Base-by-base conservation (phyloP, 768 basidiomycete genomes). In the Omphalotus guepiniiformis region DNA sequence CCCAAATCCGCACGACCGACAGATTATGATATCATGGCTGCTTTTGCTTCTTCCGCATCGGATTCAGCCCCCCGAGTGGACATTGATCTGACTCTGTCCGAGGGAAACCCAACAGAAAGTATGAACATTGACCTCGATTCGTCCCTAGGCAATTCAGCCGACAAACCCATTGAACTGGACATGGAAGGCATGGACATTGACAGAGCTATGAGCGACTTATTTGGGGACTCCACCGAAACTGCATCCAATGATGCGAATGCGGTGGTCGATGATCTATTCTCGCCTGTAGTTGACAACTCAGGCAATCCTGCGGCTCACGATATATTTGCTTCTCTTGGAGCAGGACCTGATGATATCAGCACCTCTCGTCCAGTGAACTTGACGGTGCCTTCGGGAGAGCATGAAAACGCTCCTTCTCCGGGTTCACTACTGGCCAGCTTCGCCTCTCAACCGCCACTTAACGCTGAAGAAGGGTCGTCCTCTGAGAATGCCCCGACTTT, bases 81-180 rank as follows among this genome's bases (percentile, higher is more conserved):
- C 49, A 82, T 88, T 37, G 85, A 88, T 56, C 71, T 88, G 6
- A 83, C 78, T 7, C 61, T 76, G 21, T 53, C 71, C 12, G 63
- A 75, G 23, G 53, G 69, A 18, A 50, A 52, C 15, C 59, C 64
- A 41, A 13, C 54, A 2, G 45, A 51, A 12, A 55, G 58, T 41
- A 50, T 66, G 42, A 64, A 72, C 44, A 59, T 68, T 39, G 35
- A 61, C 34, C 44, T 72, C 25, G 66, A 73, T 51, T 30, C 66
- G 7, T 49, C 58, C 25, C 58, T 74, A 13, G 84, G 88, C 12
- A 82, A 67, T 57, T 85, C 83, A 5, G 85, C 79, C 1, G 88
- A 91, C 60, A 85, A 86, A 60, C 87, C 88, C 16, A 89, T 90
- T 48, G 88, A 88, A 57, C 73, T 90, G 21, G 86, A 90, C 60